Conservation (phyloP, 2,329 filamentous ascomycete species). For the Tricladium varicosporioides region DNA sequence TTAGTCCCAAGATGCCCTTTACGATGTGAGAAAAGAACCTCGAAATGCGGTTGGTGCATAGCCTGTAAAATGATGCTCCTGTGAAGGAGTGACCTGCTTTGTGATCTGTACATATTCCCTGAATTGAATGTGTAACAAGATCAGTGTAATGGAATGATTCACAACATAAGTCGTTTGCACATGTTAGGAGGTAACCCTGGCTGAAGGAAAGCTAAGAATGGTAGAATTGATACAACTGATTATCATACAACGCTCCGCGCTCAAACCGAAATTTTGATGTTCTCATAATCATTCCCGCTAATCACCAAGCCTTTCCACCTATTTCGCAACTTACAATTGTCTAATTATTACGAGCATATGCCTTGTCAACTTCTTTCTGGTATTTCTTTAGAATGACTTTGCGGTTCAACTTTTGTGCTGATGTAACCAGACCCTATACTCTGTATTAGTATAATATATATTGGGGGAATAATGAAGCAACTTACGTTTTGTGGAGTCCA, state of each 20-base stretch:
- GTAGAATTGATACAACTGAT: not conserved
- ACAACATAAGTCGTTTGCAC: no score
- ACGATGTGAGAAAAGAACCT: no score
- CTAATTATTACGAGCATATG: slow-evolving; percentile 25
- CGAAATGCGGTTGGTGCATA: no score
- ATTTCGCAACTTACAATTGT: not conserved
- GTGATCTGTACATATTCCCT: no score
- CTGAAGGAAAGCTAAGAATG: no score
- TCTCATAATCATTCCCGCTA: not conserved
- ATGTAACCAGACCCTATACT: slow-evolving; percentile 59
- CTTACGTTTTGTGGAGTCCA: slow-evolving; percentile 85
- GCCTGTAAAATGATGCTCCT: no score
- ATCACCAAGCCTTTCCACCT: not conserved
- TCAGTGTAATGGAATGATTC: no score
- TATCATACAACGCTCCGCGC: not conserved
- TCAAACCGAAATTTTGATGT: not conserved
- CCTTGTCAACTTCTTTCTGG: slow-evolving; percentile 54
- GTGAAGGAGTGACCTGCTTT: no score
- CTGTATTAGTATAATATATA: slow-evolving; percentile 5
- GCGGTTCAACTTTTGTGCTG: slow-evolving; percentile 71
- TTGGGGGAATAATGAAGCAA: slow-evolving; percentile 21
- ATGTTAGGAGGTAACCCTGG: no score
- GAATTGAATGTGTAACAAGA: no score
- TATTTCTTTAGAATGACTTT: slow-evolving; percentile 63
- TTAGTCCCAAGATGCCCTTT: no score